Percentiles rank a stretch among this genome's conserved stretches.
Evolutionary conservation across 352 stramenopile genomes (phyloP).

Genomic region (Phytophthora europaea): DNA sequence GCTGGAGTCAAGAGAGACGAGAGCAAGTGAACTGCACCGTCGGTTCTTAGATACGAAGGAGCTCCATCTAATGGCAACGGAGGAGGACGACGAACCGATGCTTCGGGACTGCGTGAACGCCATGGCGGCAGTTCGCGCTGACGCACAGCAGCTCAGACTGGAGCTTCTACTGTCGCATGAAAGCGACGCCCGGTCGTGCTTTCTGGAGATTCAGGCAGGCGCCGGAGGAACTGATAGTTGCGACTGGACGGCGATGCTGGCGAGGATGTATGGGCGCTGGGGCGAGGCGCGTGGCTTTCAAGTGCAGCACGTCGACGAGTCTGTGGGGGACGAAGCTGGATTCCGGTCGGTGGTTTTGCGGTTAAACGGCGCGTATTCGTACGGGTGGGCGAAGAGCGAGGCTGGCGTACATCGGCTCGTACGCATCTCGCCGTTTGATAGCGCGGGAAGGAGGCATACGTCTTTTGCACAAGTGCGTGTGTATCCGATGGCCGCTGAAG

Average conservation of each 20-base stretch:
- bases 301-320: slow-evolving; percentile 92
- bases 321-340: slow-evolving; percentile 73
- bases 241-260: slow-evolving; percentile 97
- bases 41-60: slow-evolving; percentile 76
- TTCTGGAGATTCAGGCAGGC: slow-evolving; percentile 85
- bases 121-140: slow-evolving; percentile 47
- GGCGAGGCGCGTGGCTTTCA: slow-evolving; percentile 49
- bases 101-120: slow-evolving; percentile 56
- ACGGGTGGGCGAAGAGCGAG: slow-evolving; percentile 95
- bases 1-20: slow-evolving; percentile 60
- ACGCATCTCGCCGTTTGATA: slow-evolving; percentile 96
- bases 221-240: slow-evolving; percentile 95
- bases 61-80: slow-evolving; percentile 61
- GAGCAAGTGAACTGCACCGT: slow-evolving; percentile 46
- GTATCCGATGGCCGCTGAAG: slow-evolving; percentile 65
- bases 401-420: slow-evolving; percentile 97
- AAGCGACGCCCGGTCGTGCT: slow-evolving; percentile 73
- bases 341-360: slow-evolving; percentile 72
- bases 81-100: slow-evolving; percentile 69
- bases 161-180: slow-evolving; percentile 70
- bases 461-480: slow-evolving; percentile 94
- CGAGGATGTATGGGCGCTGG: slow-evolving; percentile 96
- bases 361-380: slow-evolving; percentile 83
- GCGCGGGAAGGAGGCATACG: slow-evolving; percentile 93
- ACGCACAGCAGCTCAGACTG: slow-evolving; percentile 66